phyloP scores from a whole-genome alignment of 2,329 filamentous ascomycete genomes.

The Trichoderma breve region DNA sequence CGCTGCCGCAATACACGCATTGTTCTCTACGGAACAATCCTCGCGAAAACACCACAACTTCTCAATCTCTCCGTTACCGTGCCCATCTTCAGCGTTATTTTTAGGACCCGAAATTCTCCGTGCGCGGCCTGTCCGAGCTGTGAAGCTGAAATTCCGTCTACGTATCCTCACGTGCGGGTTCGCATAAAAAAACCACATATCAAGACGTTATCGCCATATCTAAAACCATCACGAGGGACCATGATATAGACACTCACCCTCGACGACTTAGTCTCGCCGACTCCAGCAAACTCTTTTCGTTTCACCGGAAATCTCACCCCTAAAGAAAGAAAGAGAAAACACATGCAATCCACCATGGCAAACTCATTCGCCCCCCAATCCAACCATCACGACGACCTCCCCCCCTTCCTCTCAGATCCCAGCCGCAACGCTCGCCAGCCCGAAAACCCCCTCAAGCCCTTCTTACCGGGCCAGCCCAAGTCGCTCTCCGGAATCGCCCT shows the following conservation, averaged over 20 bases:
- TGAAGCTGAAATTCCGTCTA: neutral
- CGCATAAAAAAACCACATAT: neutral
- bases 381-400: neutral
- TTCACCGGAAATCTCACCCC: neutral
- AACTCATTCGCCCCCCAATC: neutral
- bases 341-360: conserved; percentile 12
- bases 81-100: neutral
- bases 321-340: no score
- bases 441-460: conserved; percentile 30
- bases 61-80: neutral
- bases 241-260: neutral
- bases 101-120: neutral
- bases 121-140: neutral
- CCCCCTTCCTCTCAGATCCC: conserved; percentile 23
- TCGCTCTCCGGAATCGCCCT: conserved; percentile 60
- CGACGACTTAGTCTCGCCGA: neutral
- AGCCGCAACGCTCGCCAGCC: neutral
- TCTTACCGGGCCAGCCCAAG: conserved; percentile 49
- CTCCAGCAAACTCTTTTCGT: neutral
- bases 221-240: neutral
- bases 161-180: neutral
- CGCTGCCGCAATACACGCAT: neutral
- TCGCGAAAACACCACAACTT: neutral
- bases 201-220: neutral
- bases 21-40: neutral